Evolutionary conservation across 2,329 filamentous ascomycete genomes (phyloP).

Genomic region (Phaeosphaeriaceae sp.): DNA sequence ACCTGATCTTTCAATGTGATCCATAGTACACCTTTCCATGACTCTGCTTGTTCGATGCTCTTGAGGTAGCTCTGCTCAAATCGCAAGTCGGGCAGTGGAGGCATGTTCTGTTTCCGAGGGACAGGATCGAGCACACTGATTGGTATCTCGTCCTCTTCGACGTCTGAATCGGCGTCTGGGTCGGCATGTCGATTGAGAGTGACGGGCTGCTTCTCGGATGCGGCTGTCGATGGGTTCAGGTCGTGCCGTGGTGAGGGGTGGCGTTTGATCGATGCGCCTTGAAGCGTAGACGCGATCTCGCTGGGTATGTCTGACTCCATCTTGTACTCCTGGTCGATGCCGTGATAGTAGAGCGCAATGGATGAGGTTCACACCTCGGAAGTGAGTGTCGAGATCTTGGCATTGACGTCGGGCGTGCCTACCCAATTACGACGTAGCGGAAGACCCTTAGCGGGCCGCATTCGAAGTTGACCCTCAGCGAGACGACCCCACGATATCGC

Average conservation of each 20-base stretch:
- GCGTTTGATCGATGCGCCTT: conserved; percentile 78
- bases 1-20: conserved; percentile 93
- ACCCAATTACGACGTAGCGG: conserved; percentile 17
- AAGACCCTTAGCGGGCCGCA: conserved; percentile 20
- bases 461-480: conserved; percentile 16
- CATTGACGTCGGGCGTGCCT: conserved; percentile 30
- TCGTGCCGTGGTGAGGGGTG: conserved; percentile 76
- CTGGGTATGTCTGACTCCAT: conserved; percentile 67
- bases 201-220: conserved; percentile 70
- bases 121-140: conserved; percentile 67
- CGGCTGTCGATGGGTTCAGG: conserved; percentile 78
- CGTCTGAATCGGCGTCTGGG: conserved; percentile 55
- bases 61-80: conserved; percentile 98
- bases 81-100: conserved; percentile 79
- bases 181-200: conserved; percentile 46
- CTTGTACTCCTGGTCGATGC: conserved; percentile 1
- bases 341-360: neutral
- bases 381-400: conserved; percentile 30
- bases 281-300: conserved; percentile 79
- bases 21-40: conserved; percentile 78
- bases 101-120: conserved; percentile 67
- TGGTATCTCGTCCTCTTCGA: conserved; percentile 72
- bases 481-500: conserved; percentile 29
- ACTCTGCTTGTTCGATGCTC: conserved; percentile 81
- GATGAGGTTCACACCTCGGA: conserved; percentile 9